phyloP scores from a whole-genome alignment of 179 eudicot species.

The Beta corolliflora region DNA sequence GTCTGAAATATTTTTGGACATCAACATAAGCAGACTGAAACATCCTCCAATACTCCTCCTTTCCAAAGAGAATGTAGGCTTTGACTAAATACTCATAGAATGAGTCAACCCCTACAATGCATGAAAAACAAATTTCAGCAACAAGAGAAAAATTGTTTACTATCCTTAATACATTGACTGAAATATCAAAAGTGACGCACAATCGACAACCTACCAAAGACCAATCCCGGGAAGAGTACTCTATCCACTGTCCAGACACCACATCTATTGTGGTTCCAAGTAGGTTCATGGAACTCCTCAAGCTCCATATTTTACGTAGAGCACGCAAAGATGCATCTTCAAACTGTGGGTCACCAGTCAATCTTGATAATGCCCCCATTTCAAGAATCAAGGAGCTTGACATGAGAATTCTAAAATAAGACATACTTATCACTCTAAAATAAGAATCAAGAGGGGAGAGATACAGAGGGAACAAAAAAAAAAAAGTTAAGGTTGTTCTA shows the following conservation, averaged over 20 bases:
- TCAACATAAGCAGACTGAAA: conserved; percentile 84
- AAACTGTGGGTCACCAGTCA: conserved; percentile 85
- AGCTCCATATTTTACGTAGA: conserved; percentile 86
- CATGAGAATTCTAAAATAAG: conserved; percentile 29
- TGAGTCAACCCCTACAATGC: background rate
- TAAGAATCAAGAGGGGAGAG: no score
- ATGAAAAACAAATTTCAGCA: conserved; percentile 11
- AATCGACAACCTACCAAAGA: conserved; percentile 55
- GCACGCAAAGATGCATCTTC: conserved; percentile 90
- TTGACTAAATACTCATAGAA: conserved; percentile 88
- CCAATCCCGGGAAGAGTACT: conserved; percentile 89
- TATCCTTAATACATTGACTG: background rate
- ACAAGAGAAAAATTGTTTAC: background rate
- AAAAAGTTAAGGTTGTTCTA: no score
- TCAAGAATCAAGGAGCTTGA: conserved; percentile 95
- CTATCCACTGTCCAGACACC: conserved; percentile 84
- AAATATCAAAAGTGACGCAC: no score
- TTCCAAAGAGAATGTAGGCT: conserved; percentile 94
- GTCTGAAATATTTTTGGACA: conserved; percentile 85
- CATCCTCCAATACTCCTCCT: conserved; percentile 95
- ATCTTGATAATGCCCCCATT: conserved; percentile 89
- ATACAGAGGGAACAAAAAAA: no score
- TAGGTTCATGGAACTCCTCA: conserved; percentile 92
- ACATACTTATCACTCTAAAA: background rate
- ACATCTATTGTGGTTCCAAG: conserved; percentile 93